A percentile compares a stretch with the other conserved stretches of the same genome.
Evolutionary conservation across 768 basidiomycete genomes (phyloP).

Genomic region (Suillus bovinus): DNA sequence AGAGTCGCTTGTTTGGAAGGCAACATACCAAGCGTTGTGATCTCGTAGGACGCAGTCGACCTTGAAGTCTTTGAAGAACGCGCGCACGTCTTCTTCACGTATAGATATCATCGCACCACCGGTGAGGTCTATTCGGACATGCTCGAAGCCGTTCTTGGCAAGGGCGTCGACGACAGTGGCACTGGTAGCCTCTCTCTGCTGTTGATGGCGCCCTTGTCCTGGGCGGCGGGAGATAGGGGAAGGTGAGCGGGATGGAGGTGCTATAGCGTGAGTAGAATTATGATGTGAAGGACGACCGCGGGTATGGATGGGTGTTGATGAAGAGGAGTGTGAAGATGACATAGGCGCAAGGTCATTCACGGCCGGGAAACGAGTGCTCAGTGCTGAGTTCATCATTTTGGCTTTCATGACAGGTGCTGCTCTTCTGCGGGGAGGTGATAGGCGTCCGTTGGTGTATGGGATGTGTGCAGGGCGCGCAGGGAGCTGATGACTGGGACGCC

Average conservation of each 20-base stretch:
- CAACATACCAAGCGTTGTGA: slow-evolving; percentile 75
- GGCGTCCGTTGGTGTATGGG: slow-evolving; percentile 24
- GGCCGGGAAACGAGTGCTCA: slow-evolving; percentile 22
- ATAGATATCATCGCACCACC: slow-evolving; percentile 48
- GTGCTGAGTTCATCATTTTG: slow-evolving; percentile 26
- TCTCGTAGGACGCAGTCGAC: slow-evolving; percentile 75
- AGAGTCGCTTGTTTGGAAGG: slow-evolving; percentile 61
- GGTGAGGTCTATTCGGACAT: slow-evolving; percentile 59
- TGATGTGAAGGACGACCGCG: slow-evolving; percentile 29
- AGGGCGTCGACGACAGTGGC: slow-evolving; percentile 42
- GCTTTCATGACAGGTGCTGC: slow-evolving; percentile 25
- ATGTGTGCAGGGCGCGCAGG: slow-evolving; percentile 30
- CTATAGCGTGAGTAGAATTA: slow-evolving; percentile 16
- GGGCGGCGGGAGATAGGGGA: slow-evolving; percentile 44
- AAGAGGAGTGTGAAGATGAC: slow-evolving; percentile 31
- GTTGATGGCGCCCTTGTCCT: slow-evolving; percentile 30
- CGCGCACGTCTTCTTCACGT: slow-evolving; percentile 65
- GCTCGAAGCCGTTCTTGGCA: slow-evolving; percentile 62
- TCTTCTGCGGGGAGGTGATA: slow-evolving; percentile 29
- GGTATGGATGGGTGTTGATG: slow-evolving; percentile 34
- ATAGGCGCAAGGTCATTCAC: slow-evolving; percentile 21
- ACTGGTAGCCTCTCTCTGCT: slow-evolving; percentile 22
- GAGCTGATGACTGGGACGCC: slow-evolving; percentile 29
- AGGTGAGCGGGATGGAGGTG: slow-evolving; percentile 37
- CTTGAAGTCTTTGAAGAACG: slow-evolving; percentile 69